Conservation (phyloP, 192 early-diverging fungal genomes). For the Backusella australiensis region DNA sequence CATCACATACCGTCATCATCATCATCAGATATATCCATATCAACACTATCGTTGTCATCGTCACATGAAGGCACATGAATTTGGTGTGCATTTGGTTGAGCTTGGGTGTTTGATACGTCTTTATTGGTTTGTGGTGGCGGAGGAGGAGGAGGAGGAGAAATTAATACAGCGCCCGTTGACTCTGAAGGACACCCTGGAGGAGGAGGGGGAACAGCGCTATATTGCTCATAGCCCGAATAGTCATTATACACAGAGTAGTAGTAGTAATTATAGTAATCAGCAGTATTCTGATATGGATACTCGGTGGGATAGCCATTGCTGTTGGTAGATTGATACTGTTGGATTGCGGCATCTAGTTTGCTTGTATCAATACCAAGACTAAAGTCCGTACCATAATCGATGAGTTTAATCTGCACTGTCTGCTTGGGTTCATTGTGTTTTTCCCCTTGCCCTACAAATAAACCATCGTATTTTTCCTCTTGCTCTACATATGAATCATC, state of each 20-base stretch:
- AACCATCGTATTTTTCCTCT: background rate
- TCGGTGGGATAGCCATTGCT: background rate
- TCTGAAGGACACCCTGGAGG: background rate
- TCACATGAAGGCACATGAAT: background rate
- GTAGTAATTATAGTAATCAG: background rate
- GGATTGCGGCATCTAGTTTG: background rate
- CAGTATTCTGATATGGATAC: background rate
- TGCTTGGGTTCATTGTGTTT: background rate
- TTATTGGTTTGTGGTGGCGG: background rate
- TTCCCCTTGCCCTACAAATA: background rate
- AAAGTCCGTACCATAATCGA: background rate
- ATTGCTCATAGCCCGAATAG: background rate
- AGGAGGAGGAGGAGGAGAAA: background rate
- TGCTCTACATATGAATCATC: background rate
- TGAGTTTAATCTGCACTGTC: background rate
- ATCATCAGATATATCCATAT: background rate
- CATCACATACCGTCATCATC: background rate
- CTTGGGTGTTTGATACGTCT: background rate
- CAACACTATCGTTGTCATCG: constrained; percentile 2
- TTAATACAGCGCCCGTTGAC: too few species aligned
- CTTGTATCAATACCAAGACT: background rate
- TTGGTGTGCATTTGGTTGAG: background rate
- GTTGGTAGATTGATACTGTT: background rate
- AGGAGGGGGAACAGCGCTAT: background rate
- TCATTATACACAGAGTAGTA: background rate